Evolutionary conservation across 139 green algal genomes (phyloP), one percentile per base, ranked within the genome.

Genomic region (Chara braunii): DNA sequence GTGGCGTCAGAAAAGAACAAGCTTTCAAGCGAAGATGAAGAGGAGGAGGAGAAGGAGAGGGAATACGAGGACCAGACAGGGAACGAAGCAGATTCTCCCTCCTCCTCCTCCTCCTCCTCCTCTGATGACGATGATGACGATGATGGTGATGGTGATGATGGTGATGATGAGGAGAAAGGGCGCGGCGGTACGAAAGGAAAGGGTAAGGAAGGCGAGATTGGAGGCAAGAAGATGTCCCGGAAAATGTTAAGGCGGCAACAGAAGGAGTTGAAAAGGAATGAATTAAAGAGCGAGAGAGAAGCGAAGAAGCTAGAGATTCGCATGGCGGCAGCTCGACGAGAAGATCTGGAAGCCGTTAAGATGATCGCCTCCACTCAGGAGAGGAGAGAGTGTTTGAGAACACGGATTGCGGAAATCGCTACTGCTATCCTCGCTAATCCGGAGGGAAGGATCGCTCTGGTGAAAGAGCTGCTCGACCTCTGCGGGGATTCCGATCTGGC

Each of bases 401-500:
- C 82, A 71, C 70, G 75, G 37, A 90, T 95, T 64, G 89, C 87
- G 3, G 37, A 75, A 9, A 67, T 84, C 22, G 84, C 84, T 1
- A 84, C 82, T 26, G 60, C 80, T 52, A 33, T 95, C 33, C 70
- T 95, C 60, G 65, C 74, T 4, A 77, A 84, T 33, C 89, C 89
- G 0, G 86, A 95, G 52, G 43, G 64, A 33, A 53, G 83, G 8
- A 34, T 87, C 43, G 33, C 33, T 3, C 26, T 76, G 34, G 51
- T 88, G 23, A 66, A 57, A 32, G 36, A 73, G 42, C 57, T 73
- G 24, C 60, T 55, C 18, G 30, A 26, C 3, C 52, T 84, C 23
- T 53, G 31, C 11, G 24, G 40, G 2, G 78, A 79, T 45, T 2
- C 26, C 3, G 78, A 81, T 32, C 5, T 26, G 28, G 34, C 12